Base-by-base conservation (phyloP, 495 filamentous ascomycete species). In the Filosporella fistucella region DNA sequence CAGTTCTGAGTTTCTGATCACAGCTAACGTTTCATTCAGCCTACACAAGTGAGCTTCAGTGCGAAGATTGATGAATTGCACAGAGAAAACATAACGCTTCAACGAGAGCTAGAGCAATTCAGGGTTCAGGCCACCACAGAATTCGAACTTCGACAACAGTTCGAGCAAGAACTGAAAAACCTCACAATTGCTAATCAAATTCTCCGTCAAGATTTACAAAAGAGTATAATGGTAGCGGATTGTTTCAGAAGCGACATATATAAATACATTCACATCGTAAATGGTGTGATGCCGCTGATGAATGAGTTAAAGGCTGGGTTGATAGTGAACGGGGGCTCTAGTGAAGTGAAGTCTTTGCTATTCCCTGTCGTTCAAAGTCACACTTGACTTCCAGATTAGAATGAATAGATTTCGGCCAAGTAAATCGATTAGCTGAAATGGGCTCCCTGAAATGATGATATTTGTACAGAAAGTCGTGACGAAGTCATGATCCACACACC, bases 21-120 rank as follows among this genome's bases (percentile, higher is more conserved):
- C 40, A 42, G 4, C 42, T 35, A 45, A 45, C 42, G 6, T n/a
- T 14, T 17, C 35, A 33, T 45, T 33, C 17, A 45, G 42, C 20
- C 25, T 7, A 21, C 26, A 33, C 26, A 24, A 3, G 23, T 35
- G 12, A 45, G 42, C 42, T 35, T 35, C 29, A 45, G 29, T 20
- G 9, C 42, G 26, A 45, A 18, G 28, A 45, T 45, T 1, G 14
- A 45, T 45, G 42, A 35, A 33, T 35, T 45, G 42, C 42, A 33
- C 1, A 21, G 25, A 32, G 29, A 35, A 32, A 33, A 33, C 7
- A n/a, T 17, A 45, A 45, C n/a, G 23, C 42, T 33, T 9, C 14
- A 33, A 35, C 14, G 17, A 32, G 26, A 45, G 23, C 42, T 45
- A 32, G 35, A 45, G n/a, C 23, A 45, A 45, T 45, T 4, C 25